Conservation (phyloP, 768 basidiomycete species). For the Lepiota brunneoincarnata region DNA sequence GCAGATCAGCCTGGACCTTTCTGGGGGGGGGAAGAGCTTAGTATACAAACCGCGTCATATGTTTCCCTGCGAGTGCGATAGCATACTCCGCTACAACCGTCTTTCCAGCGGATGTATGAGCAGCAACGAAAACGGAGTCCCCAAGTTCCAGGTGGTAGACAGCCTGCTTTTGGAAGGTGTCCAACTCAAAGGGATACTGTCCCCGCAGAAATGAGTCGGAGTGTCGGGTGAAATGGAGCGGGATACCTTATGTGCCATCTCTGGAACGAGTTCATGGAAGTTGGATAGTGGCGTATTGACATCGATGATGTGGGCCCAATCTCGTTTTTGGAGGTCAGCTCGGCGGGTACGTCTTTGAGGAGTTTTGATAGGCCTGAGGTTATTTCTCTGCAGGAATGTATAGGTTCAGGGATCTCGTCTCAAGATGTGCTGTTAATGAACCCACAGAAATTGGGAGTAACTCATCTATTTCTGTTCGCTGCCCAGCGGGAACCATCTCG, state of each 20-base stretch:
- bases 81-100: constrained; percentile 99
- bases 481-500: constrained; percentile 14
- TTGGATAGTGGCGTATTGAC: constrained; percentile 87
- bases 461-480: constrained; percentile 66
- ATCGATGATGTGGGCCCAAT: constrained; percentile 98
- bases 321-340: constrained; percentile 67
- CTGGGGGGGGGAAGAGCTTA: not conserved
- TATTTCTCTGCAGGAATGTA: constrained; percentile 41
- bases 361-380: constrained; percentile 52
- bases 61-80: constrained; percentile 92
- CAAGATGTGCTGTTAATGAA: not conserved
- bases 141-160: constrained; percentile 97
- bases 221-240: not conserved
- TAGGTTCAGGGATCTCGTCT: not conserved
- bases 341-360: constrained; percentile 38
- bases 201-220: not conserved
- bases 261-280: constrained; percentile 89
- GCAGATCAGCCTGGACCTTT: constrained; percentile 13
- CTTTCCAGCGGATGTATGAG: constrained; percentile 99
- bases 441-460: constrained; percentile 64
- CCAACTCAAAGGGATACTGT: constrained; percentile 96
- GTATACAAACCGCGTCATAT: constrained; percentile 87
- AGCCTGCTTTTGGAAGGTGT: constrained; percentile 98
- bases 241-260: constrained; percentile 88
- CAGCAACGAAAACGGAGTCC: constrained; percentile 98